These are phyloP conservation scores for Xylariaceae sp. DNA, from an alignment of 2,329 filamentous ascomycete species.

Conservation along the genomic window DNA sequence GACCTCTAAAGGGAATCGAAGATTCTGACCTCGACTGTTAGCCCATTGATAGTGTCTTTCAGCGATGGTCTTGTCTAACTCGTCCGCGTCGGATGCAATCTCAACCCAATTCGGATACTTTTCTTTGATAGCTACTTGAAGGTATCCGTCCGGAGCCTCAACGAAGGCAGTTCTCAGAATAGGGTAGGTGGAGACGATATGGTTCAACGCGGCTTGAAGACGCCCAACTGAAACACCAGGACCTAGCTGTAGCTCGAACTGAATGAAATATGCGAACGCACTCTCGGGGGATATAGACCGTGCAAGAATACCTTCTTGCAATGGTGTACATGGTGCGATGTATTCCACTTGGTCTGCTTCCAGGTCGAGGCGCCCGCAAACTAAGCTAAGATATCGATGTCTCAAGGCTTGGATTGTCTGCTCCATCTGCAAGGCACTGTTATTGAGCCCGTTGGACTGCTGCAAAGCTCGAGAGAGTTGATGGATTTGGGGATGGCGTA, in stretches of 20 bases:
- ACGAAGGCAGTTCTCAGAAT: constrained; percentile 72
- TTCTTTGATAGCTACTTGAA: constrained; percentile 63
- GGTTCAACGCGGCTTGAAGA: constrained; percentile 56
- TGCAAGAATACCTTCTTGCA: constrained; percentile 84
- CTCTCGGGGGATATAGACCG: constrained; percentile 55
- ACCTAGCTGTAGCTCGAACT: constrained; percentile 59
- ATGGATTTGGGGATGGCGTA: constrained; percentile 55
- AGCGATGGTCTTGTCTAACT: constrained; percentile 33
- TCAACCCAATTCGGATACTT: constrained; percentile 42
- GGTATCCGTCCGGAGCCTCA: constrained; percentile 68
- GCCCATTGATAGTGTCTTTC: constrained; percentile 49
- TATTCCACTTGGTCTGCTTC: constrained; percentile 58
- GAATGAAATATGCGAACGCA: constrained; percentile 68
- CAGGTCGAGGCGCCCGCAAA: constrained; percentile 51
- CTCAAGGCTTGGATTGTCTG: constrained; percentile 61
- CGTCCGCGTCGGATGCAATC: constrained; percentile 23
- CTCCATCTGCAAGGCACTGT: constrained; percentile 43
- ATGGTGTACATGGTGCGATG: constrained; percentile 75
- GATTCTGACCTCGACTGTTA: constrained; percentile 42
- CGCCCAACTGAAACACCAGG: constrained; percentile 38
- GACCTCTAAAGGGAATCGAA: constrained; percentile 51
- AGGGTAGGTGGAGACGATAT: constrained; percentile 48
- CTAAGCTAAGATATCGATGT: constrained; percentile 54
- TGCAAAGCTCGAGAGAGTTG: constrained; percentile 41
- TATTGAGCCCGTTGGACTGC: constrained; percentile 11